Evolutionary conservation across 2,329 filamentous ascomycete species (phyloP).

Genomic region (Corinectria fuckeliana): DNA sequence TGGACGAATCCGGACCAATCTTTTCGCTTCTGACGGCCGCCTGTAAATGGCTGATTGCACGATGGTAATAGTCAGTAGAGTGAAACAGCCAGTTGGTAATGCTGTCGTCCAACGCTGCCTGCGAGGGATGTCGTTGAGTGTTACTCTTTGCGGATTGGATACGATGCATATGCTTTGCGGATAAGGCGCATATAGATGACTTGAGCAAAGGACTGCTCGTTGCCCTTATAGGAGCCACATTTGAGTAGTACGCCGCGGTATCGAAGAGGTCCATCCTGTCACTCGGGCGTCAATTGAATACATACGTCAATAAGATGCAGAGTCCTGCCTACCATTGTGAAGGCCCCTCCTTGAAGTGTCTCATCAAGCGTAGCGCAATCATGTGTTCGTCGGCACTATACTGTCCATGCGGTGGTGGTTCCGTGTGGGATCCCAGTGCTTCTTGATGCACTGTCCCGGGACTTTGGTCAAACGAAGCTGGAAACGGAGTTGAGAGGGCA

Average conservation of each 20-base stretch:
- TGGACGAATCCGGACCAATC: slow-evolving; percentile 49
- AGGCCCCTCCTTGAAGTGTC: slow-evolving; percentile 30
- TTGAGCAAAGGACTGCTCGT: slow-evolving; percentile 21
- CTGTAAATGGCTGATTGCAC: slow-evolving; percentile 27
- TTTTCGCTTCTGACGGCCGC: slow-evolving; percentile 6
- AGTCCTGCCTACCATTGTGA: slow-evolving; percentile 17
- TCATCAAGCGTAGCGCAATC: slow-evolving; percentile 16
- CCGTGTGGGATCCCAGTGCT: not conserved
- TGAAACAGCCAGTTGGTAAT: slow-evolving; percentile 25
- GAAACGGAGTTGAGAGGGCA: not conserved
- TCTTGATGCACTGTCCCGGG: not conserved
- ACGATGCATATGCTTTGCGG: slow-evolving; percentile 27
- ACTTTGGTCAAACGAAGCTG: not conserved
- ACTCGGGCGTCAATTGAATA: not conserved
- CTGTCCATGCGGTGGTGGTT: not conserved
- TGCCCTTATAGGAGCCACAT: slow-evolving; percentile 32
- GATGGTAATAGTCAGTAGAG: slow-evolving; percentile 30
- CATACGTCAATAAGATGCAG: accelerated
- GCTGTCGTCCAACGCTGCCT: not conserved
- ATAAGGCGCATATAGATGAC: slow-evolving; percentile 29
- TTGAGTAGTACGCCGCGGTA: slow-evolving; percentile 30
- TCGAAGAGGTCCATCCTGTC: slow-evolving; percentile 34
- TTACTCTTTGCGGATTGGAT: not conserved
- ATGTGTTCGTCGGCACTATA: not conserved
- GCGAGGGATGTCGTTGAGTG: accelerated